Evolutionary conservation across 345 rosid genomes (phyloP), one percentile per base, ranked within the genome.

Genomic region (Salix purpurea): DNA sequence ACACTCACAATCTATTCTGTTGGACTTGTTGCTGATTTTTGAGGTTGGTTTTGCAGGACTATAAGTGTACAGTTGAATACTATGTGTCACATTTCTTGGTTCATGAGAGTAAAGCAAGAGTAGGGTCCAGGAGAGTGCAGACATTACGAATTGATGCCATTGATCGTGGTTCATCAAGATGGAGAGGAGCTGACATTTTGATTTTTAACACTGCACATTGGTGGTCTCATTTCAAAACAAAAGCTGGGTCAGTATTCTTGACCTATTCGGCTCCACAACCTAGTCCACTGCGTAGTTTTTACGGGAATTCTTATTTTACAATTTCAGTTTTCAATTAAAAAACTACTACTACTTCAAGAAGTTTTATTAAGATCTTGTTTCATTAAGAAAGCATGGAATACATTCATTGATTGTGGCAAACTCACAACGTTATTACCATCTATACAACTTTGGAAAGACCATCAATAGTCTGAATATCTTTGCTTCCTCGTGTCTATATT

Each of bases 191-290:
- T 75, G 92, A 91, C 86, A 80, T 96, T 70, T 78, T 96, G 75
- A 86, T 96, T 78, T 93, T 96, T 84, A 96, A 96, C 85, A 87
- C 98, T 60, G 99, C 97, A 30, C 97, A 93, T 83, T 96, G 99
- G 99, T 96, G 99, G 99, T 86, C 97, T 48, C 99, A 96, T 83
- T 86, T 80, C 87, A 96, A 96, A 82, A 96, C 99, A 64, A 90
- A 91, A 85, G 87, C 97, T 4, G 99, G 99, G 99, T 95, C 58
- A 84, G 91, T 84, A 40, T 50, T 52, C 12, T 74, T 23, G 39
- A 68, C 46, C 56, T 28, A 15, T 52, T 37, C 15, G 15, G 15
- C 61, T 61, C 76, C 60, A 40, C 18, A 65, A 71, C 50, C 39
- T 13, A 42, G 16, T 24, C 61, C 7, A 64, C 4, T 69, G 37